phyloP scores from a whole-genome alignment of 164 flowering plant genomes.

The Platanus orientalis region DNA sequence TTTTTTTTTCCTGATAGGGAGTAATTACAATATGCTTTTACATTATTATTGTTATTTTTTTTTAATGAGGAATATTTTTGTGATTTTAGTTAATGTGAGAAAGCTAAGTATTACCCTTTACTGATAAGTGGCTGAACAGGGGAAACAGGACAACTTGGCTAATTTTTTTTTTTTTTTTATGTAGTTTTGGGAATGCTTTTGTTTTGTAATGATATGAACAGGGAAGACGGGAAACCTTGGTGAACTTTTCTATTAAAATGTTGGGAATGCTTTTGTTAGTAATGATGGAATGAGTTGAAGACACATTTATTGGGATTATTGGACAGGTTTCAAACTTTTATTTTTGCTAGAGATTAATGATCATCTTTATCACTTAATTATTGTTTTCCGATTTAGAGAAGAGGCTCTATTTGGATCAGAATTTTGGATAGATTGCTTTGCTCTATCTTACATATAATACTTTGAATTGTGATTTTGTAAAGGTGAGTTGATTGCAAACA shows the following conservation, averaged over 20 bases:
- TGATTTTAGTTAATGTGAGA: not conserved
- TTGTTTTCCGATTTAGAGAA: not conserved
- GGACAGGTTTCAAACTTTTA: not conserved
- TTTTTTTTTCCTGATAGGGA: not conserved
- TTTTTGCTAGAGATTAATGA: too few relatives aligned
- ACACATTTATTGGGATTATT: not conserved
- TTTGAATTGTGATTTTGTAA: constrained; percentile 22
- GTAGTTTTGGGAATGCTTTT: too few relatives aligned
- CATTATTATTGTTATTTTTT: not conserved
- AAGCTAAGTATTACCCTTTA: not conserved
- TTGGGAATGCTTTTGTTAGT: not conserved
- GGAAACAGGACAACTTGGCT: not conserved
- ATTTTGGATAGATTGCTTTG: not conserved
- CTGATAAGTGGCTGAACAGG: not conserved
- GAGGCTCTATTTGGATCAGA: not conserved
- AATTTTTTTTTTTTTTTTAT: too few relatives aligned
- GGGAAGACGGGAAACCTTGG: too few relatives aligned
- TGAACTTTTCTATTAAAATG: too few relatives aligned
- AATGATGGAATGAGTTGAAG: not conserved
- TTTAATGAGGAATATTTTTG: not conserved
- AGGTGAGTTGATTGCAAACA: constrained; percentile 62
- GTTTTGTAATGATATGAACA: too few relatives aligned
- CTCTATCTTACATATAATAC: constrained; percentile 8
- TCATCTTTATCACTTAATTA: too few relatives aligned
- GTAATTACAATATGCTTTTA: not conserved